These are phyloP conservation scores for Leccinum uliginosum DNA, from an alignment of 768 basidiomycete genomes.

Conservation along the genomic window DNA sequence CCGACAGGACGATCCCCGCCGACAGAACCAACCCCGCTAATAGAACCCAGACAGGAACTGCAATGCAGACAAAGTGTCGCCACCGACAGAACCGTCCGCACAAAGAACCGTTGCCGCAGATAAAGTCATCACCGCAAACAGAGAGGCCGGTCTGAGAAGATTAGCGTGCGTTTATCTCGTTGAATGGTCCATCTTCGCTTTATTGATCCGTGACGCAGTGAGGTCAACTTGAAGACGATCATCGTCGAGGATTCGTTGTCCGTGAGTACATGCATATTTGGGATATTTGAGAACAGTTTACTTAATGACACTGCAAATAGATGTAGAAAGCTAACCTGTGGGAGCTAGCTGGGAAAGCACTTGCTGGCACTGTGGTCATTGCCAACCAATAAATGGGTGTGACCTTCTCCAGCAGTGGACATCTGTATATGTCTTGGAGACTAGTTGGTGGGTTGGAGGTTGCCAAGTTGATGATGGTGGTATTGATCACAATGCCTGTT, in stretches of 20 bases:
- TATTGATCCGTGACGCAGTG: constrained; percentile 19
- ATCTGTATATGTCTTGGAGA: too few relatives aligned
- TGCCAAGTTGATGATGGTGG: too few relatives aligned
- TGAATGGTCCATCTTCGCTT: background rate
- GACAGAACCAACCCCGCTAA: too few relatives aligned
- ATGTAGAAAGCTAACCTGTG: constrained; percentile 39
- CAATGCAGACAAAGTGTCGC: too few relatives aligned
- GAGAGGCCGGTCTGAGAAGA: constrained; percentile 19
- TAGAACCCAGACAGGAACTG: too few relatives aligned
- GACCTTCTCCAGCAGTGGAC: too few relatives aligned
- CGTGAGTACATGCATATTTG: constrained; percentile 12
- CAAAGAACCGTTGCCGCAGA: too few relatives aligned
- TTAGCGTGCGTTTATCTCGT: constrained; percentile 24
- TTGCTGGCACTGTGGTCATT: constrained; percentile 37
- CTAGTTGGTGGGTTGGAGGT: too few relatives aligned
- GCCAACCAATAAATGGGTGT: constrained; percentile 35
- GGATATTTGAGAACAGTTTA: too few relatives aligned
- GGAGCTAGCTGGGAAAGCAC: constrained; percentile 36
- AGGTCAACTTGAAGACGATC: constrained; percentile 35
- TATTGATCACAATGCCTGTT: too few relatives aligned
- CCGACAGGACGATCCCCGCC: too few relatives aligned
- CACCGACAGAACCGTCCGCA: too few relatives aligned
- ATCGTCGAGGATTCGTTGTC: constrained; percentile 41
- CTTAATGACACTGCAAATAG: constrained; percentile 14
- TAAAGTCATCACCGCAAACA: background rate